phyloP scores from a whole-genome alignment of 1,139 yeast genomes.

The Blastobotrys aristatus region DNA sequence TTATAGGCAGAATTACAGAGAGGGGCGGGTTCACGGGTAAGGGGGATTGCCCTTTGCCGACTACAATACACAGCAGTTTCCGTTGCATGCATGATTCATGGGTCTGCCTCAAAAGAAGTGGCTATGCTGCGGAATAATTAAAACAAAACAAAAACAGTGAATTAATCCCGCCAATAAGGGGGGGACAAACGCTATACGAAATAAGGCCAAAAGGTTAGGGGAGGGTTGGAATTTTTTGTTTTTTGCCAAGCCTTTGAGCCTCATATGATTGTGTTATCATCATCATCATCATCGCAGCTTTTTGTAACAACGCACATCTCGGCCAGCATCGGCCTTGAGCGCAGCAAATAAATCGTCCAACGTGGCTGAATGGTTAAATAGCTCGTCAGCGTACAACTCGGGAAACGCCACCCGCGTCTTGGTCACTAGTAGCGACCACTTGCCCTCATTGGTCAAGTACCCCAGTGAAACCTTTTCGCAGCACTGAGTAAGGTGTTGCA shows the following conservation, averaged over 20 bases:
- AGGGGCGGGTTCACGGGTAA: too few species aligned
- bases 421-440: neutral
- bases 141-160: too few species aligned
- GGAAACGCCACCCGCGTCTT: neutral
- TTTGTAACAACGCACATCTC: neutral
- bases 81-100: too few species aligned
- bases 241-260: conserved; percentile 2
- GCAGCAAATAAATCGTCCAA: neutral
- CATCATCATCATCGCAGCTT: neutral
- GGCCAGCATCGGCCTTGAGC: neutral
- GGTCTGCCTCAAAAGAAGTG: too few species aligned
- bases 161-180: too few species aligned
- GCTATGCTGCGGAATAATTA: too few species aligned
- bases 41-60: too few species aligned
- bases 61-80: too few species aligned
- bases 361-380: neutral
- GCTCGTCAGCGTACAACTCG: conserved; percentile 1
- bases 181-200: too few species aligned
- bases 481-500: neutral
- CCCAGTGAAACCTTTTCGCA: neutral
- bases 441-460: conserved; percentile 4
- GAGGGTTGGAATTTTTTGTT: too few species aligned
- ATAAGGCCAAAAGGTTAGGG: too few species aligned
- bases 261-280: neutral
- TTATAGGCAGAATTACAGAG: too few species aligned